Evolutionary conservation across 1,284 basidiomycete species (phyloP), one percentile per base, ranked within the genome.

Genomic region (Melampsora abietis-canadensis): DNA sequence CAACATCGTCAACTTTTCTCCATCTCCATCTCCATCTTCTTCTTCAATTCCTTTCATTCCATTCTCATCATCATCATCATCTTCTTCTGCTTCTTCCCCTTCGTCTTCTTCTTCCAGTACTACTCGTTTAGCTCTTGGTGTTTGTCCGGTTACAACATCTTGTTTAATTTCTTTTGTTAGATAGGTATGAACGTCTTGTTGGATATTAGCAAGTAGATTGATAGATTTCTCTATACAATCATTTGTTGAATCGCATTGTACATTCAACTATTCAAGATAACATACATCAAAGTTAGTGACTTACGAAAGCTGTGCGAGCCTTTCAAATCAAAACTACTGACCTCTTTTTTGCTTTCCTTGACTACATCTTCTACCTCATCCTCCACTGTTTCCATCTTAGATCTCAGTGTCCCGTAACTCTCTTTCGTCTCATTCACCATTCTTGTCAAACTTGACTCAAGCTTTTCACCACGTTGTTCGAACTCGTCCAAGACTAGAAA

Each of bases 91-190:
- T 14, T 54, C 27, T 24, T 65, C 63, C 15, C 46, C 63, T 21
- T 40, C 40, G 17, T 44, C 40, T 46, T 65, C 40, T 65, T 65
- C 31, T 57, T 73, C 63, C 0, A 34, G 51, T 57, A 60, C 14
- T 30, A 66, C 19, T 47, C 57, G 40, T 34, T 81, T 81, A 77
- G 84, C 84, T 27, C 79, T 79, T 0, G 84, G 84, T 2, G 84
- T 85, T 19, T 79, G 67, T 15, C 84, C 84, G 0, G 84, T 85
- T 0, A 84, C 79, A 2, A 81, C 76, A 76, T 85, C 84, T n/a
- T 82, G 79, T 4, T 76, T 77, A 14, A 85, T 80, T 14, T 79
- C 79, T 4, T 76, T 74, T 6, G 77, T 65, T 17, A 83, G 80
- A 78, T 81, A 81, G 0, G 75, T 70, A 21, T 77, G 77, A 0